phyloP scores from a whole-genome alignment of 2,329 filamentous ascomycete species.

The Hymenoscyphus occultus region DNA sequence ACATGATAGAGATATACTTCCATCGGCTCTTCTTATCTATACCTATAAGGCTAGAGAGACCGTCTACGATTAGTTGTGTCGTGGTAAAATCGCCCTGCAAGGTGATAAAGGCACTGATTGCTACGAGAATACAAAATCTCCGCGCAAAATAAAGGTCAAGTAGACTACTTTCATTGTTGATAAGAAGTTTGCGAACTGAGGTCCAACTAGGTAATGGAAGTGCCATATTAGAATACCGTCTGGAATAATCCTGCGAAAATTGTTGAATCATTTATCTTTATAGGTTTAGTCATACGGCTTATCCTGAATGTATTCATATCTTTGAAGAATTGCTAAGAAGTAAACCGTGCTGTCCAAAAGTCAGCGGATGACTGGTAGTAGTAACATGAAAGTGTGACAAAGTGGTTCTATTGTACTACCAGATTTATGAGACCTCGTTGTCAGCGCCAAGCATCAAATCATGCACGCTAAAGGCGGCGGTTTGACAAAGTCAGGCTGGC shows the following conservation, averaged over 20 bases:
- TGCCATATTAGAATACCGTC: constrained; percentile 8
- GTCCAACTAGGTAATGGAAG: constrained; percentile 7
- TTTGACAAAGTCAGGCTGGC: no score
- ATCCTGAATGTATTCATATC: constrained; percentile 6
- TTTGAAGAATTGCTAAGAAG: constrained; percentile 7
- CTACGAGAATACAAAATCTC: constrained; percentile 9
- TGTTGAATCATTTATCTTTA: constrained; percentile 10
- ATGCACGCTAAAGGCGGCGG: no score
- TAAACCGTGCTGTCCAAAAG: constrained; percentile 10
- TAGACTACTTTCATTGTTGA: constrained; percentile 6
- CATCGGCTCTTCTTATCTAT: constrained; percentile 8
- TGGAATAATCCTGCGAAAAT: constrained; percentile 4
- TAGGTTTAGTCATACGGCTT: constrained; percentile 1
- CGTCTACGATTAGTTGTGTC: constrained; percentile 6
- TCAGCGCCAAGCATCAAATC: no score
- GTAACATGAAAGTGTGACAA: no score
- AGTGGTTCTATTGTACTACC: no score
- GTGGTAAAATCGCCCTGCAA: constrained; percentile 8
- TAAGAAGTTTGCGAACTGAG: constrained; percentile 10
- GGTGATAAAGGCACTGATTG: constrained; percentile 7
- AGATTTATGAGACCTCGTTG: no score
- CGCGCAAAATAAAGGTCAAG: constrained; percentile 8
- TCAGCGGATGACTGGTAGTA: constrained; percentile 8
- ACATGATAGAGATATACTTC: constrained; percentile 9
- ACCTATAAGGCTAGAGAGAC: constrained; percentile 9